These are phyloP conservation scores for Hypoxylon sp. DNA, from an alignment of 2,329 filamentous ascomycete genomes.

Conservation along the genomic window DNA sequence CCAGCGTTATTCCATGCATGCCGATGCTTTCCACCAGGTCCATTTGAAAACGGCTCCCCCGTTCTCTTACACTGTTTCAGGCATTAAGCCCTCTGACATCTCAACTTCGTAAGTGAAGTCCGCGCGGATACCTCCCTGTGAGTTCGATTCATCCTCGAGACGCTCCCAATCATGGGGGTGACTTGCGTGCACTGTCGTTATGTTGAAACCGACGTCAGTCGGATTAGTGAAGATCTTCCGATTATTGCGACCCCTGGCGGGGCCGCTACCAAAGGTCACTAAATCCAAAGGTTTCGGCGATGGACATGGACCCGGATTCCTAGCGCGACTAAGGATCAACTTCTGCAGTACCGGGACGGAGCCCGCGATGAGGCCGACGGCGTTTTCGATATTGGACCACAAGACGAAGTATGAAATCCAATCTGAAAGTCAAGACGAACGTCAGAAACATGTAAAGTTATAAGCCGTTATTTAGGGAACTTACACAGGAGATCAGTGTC, in stretches of 20 bases:
- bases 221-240: conserved; percentile 31
- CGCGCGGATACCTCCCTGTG: conserved; percentile 31
- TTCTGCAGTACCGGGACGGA: conserved; percentile 39
- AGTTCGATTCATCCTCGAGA: conserved; percentile 22
- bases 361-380: conserved; percentile 37
- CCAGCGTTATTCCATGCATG: not conserved
- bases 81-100: conserved; percentile 6
- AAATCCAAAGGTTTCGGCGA: conserved; percentile 16
- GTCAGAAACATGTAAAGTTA: not conserved
- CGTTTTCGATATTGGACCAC: conserved; percentile 42
- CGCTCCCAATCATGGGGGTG: conserved; percentile 36
- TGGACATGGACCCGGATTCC: not conserved
- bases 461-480: not conserved
- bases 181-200: conserved; percentile 30
- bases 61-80: not conserved
- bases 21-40: too few species aligned
- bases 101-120: conserved; percentile 42
- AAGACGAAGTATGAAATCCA: conserved; percentile 31
- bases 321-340: conserved; percentile 19
- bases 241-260: conserved; percentile 9
- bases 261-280: conserved; percentile 32
- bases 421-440: conserved; percentile 5
- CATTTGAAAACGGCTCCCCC: not conserved
- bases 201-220: conserved; percentile 34
- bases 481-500: conserved; percentile 32